These are phyloP conservation scores for Cryptococcus sp. DNA, from an alignment of 1,284 basidiomycete species.

Conservation along the genomic window DNA sequence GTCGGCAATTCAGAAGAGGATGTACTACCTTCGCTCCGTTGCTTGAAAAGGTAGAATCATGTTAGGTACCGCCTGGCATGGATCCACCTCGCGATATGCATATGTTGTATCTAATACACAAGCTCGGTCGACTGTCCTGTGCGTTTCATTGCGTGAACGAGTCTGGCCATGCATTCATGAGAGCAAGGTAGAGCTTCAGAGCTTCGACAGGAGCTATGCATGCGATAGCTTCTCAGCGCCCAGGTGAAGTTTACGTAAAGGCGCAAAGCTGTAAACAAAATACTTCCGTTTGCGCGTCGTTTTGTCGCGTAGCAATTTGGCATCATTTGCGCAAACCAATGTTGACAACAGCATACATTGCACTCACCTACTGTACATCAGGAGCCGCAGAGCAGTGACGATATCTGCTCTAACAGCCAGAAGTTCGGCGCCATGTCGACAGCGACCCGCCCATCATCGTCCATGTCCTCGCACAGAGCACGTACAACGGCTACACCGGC, in stretches of 20 bases:
- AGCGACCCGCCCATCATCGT: slow-evolving; percentile 13
- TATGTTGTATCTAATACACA: no score
- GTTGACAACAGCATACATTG: neutral
- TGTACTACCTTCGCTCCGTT: neutral
- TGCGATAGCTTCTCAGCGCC: no score
- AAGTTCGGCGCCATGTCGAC: neutral
- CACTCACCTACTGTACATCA: neutral
- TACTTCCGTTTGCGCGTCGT: slow-evolving; percentile 6
- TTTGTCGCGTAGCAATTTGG: slow-evolving; percentile 1
- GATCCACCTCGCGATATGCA: no score
- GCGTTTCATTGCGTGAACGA: no score
- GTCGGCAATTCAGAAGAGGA: neutral
- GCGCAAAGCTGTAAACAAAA: neutral
- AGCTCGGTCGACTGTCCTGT: no score
- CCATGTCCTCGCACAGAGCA: slow-evolving; percentile 11
- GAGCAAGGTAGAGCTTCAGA: no score
- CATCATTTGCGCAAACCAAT: neutral
- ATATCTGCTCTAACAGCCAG: no score
- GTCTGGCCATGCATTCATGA: no score
- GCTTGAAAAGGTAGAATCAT: no score
- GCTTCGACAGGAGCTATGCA: no score
- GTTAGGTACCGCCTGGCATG: no score
- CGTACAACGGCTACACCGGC: slow-evolving; percentile 18
- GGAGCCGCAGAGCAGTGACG: neutral
- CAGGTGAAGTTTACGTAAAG: no score